Conservation (phyloP, 371 early-diverging fungal species). For the Circinella minor region DNA sequence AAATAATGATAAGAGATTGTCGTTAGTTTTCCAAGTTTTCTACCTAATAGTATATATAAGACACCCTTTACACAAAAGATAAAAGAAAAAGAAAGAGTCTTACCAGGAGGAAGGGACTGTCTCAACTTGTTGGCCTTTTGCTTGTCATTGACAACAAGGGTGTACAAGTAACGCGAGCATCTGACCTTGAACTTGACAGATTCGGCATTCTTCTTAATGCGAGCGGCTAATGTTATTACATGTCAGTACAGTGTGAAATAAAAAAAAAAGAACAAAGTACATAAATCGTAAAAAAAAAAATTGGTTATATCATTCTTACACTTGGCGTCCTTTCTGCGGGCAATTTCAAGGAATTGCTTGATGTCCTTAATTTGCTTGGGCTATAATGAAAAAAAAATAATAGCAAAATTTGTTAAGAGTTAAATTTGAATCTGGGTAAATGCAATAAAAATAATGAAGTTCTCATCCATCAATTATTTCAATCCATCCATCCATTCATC, state of each 20-base stretch:
- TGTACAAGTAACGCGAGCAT: conserved; percentile 97
- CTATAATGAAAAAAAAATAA: conserved; percentile 45
- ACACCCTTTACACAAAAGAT: no score
- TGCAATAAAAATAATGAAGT: neutral
- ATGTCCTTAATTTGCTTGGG: conserved; percentile 97
- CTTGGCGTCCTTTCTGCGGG: conserved; percentile 95
- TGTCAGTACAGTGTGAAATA: no score
- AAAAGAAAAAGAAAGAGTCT: neutral
- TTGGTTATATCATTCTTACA: conserved; percentile 42
- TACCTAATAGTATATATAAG: neutral
- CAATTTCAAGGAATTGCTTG: conserved; percentile 96
- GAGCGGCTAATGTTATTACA: conserved; percentile 64
- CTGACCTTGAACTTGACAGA: conserved; percentile 99
- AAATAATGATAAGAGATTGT: neutral
- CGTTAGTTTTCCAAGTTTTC: neutral
- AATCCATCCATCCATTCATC: conserved; percentile 8
- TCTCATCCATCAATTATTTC: no score
- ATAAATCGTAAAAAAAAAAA: neutral
- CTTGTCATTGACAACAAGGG: conserved; percentile 93
- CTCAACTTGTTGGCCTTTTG: conserved; percentile 97
- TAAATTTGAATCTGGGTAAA: neutral
- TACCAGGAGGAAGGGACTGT: conserved; percentile 89
- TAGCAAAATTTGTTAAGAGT: neutral
- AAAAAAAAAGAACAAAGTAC: no score
- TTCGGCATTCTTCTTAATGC: conserved; percentile 96